Evolutionary conservation across 2,329 filamentous ascomycete genomes (phyloP), one percentile per base, ranked within the genome.

Genomic region (Colletotrichum musicola): DNA sequence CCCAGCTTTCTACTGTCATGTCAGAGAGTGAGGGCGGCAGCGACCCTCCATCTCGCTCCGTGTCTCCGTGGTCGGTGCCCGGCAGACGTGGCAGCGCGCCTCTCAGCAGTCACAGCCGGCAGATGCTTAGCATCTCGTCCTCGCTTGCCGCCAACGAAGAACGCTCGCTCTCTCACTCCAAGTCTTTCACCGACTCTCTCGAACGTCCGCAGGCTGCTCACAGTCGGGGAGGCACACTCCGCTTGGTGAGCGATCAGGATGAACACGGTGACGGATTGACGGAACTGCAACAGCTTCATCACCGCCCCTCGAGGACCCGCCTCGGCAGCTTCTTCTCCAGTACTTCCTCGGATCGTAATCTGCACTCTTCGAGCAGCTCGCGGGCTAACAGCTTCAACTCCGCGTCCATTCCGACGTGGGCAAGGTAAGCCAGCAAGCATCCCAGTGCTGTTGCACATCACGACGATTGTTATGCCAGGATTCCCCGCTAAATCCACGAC

Each of bases 261-360:
- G 89, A 91, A 75, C 82, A 91, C 71, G 88, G 89, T 4, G 89
- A 92, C 73, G 88, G 88, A 1, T 81, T 92, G 25, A 86, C 87
- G 5, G 89, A 91, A 66, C 80, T 92, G 56, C 83, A 88, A 42
- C 79, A 85, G 22, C 79, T 88, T 25, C 81, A 84, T 18, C 80
- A 83, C 56, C 83, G 86, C 22, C 82, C 87, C 12, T 90, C 89
- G 0, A 82, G 87, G 47, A 82, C 81, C 9, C 84, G 84, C 27
- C 77, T 90, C n/a, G 84, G 84, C 2, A 82, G 82, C 14, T 84
- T 87, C 63, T 82, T 86, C 66, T 83, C 82, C 40, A 83, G 79
- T 70, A 80, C 82, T 55, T 78, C 82, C 7, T 86, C 85, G 0
- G 86, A 88, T 62, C 81, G 84, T 16, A 85, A 84, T 69, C 75